Evolutionary conservation across 768 basidiomycete species (phyloP).

Genomic region (Coprinellus micaceus): DNA sequence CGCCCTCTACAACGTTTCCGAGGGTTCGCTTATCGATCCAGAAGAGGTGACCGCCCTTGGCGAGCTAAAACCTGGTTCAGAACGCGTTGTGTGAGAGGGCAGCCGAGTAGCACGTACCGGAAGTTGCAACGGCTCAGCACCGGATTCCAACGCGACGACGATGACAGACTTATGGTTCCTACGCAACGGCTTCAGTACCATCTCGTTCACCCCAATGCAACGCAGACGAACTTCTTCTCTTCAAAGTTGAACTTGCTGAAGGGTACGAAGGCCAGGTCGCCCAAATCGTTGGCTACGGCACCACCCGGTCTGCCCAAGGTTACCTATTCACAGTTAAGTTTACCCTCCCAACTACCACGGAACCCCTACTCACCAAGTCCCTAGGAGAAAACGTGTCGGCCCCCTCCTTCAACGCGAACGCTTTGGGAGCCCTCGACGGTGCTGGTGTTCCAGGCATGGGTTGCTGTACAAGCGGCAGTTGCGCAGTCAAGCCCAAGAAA

Average conservation of each 20-base stretch:
- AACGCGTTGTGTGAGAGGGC: background rate
- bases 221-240: constrained; percentile 60
- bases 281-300: constrained; percentile 63
- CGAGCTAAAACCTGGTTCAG: constrained; percentile 33
- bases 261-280: constrained; percentile 65
- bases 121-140: constrained; percentile 48
- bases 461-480: constrained; percentile 41
- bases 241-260: constrained; percentile 68
- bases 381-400: constrained; percentile 64
- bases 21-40: constrained; percentile 75
- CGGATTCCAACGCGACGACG: constrained; percentile 55
- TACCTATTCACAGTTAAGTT: constrained; percentile 30
- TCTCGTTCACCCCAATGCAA: background rate
- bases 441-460: constrained; percentile 9
- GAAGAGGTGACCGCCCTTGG: constrained; percentile 70
- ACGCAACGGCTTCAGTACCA: background rate
- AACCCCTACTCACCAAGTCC: constrained; percentile 43
- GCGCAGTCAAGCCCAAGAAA: constrained; percentile 53
- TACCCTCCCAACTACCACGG: background rate
- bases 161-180: constrained; percentile 72
- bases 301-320: constrained; percentile 62
- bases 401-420: constrained; percentile 59
- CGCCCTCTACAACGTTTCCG: constrained; percentile 59
- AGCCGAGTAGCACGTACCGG: constrained; percentile 32
- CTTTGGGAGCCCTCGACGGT: constrained; percentile 24